Evolutionary conservation across 2,329 filamentous ascomycete species (phyloP), one percentile per base, ranked within the genome.

Genomic region (Sporothrix schenckii): DNA sequence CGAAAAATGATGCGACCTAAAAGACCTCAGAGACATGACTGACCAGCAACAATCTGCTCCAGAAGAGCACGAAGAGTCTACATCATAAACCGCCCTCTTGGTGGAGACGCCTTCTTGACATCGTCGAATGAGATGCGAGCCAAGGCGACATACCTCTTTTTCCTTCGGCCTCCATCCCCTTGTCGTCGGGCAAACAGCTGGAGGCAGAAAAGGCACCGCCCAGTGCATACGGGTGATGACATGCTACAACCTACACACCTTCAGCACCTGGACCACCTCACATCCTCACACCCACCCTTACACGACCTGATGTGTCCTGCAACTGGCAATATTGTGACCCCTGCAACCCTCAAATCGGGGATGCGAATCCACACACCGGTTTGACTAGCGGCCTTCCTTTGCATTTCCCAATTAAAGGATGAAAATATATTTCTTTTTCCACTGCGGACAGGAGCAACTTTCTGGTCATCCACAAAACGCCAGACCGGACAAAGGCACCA

Each of bases 331-430:
- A 69, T 69, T 65, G 13, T 24, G 30, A 54, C 47, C 34, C 60
- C 24, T 47, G 47, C 13, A 49, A 30, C 39, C 49, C 34, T 65
- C 68, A 66, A 56, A 69, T 69, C 68, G 68, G 68, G 68, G 58
- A 49, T 39, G 58, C 68, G 41, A 44, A 16, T 49, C 68, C 68
- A 69, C 68, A 60, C 58, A 56, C 68, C 53, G 19, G 39, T 52
- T 68, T 39, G 41, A 52, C 66, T 61, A 69, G 66, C 66, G 66
- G n/a, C 49, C 13, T 21, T 61, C 54, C 44, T 69, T 47, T 39
- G 16, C 14, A 39, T 54, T 24, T 27, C 50, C 34, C 30, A 41
- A 34, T 49, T 52, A n/a, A 21, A 30, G 30, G 10, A 44, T 4
- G 9, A 52, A 27, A 14, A 56, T 16, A 4, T 41, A 24, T 54